A percentile compares a stretch with the other conserved stretches of the same genome.
Conservation (phyloP, 148 eudicot genomes). For the Persicaria tinctoria region DNA sequence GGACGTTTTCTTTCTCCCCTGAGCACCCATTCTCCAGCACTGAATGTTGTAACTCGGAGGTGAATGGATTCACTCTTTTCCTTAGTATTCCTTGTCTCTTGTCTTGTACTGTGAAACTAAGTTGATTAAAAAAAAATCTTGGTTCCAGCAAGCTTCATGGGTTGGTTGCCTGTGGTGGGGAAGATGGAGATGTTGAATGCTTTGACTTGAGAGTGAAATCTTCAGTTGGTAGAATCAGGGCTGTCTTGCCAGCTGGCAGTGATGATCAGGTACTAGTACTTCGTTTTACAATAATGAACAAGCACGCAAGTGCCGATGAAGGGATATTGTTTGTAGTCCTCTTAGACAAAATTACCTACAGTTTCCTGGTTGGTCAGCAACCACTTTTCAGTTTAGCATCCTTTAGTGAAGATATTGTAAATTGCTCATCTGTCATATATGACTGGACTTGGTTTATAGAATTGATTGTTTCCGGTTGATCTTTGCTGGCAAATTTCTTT, state of each 20-base stretch:
- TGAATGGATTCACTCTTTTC: conserved; percentile 18
- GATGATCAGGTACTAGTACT: conserved; percentile 44
- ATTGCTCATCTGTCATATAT: background rate
- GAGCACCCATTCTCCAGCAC: conserved; percentile 72
- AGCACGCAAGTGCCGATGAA: background rate
- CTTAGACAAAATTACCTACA: background rate
- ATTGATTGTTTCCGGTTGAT: background rate
- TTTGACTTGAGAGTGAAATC: conserved; percentile 60
- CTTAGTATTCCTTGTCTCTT: background rate
- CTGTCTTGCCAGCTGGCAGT: conserved; percentile 32
- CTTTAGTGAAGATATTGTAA: background rate
- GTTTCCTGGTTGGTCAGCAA: no score
- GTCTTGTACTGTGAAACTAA: background rate
- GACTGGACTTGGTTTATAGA: background rate
- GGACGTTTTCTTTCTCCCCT: conserved; percentile 88
- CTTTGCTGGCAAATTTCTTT: background rate
- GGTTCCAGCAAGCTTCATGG: conserved; percentile 75
- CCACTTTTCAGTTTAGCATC: background rate
- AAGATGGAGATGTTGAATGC: conserved; percentile 95
- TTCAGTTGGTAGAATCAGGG: conserved; percentile 40
- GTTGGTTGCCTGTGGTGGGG: conserved; percentile 94
- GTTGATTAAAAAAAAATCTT: background rate
- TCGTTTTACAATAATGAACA: background rate
- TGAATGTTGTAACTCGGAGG: conserved; percentile 92
- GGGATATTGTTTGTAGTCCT: background rate